Evolutionary conservation across 73 alveolate species (phyloP).

Genomic region (Paramecium caudatum): DNA sequence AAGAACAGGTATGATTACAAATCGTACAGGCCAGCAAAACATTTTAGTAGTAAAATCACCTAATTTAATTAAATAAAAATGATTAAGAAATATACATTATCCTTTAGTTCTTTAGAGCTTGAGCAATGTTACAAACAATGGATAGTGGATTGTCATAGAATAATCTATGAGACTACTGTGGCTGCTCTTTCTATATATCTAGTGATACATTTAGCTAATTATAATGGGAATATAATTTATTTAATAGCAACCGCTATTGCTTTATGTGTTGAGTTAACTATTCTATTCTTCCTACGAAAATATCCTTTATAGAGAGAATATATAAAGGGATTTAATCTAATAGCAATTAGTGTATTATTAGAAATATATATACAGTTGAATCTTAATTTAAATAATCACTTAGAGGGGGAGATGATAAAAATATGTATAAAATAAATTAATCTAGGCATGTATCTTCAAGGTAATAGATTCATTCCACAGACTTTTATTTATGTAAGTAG

Average conservation of each 20-base stretch:
- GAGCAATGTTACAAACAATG: slow-evolving; percentile 25
- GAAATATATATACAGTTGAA: slow-evolving; percentile 1
- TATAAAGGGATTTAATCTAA: not conserved
- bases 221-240: not conserved
- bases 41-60: no score
- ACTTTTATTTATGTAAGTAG: not conserved
- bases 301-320: slow-evolving; percentile 12
- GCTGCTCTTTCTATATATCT: not conserved
- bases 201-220: not conserved
- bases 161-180: not conserved
- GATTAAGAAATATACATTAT: slow-evolving; percentile 54
- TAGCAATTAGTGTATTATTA: not conserved
- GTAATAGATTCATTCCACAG: not conserved
- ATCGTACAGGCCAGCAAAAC: no score
- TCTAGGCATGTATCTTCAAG: slow-evolving; percentile 13
- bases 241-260: slow-evolving; percentile 11
- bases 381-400: not conserved
- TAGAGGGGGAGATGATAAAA: not conserved
- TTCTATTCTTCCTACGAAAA: slow-evolving; percentile 1
- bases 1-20: no score
- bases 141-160: not conserved
- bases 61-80: no score
- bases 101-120: slow-evolving; percentile 45
- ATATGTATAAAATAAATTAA: not conserved
- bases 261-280: not conserved